Evolutionary conservation across 495 filamentous ascomycete genomes (phyloP), one percentile per base, ranked within the genome.

Genomic region (Rhypophila decipiens): DNA sequence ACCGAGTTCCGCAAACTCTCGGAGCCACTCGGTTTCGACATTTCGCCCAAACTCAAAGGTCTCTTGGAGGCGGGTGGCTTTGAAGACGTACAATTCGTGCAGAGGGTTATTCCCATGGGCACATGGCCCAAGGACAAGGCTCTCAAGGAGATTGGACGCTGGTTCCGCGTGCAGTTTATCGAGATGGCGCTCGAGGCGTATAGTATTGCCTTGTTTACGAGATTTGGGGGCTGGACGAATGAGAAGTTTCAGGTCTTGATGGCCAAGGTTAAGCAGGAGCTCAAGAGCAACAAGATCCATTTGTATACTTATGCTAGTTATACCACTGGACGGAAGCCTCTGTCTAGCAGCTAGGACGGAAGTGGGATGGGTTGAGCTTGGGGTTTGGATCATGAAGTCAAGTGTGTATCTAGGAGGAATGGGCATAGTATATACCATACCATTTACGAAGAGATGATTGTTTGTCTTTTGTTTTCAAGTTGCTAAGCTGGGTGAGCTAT

Each of bases 121-220:
- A 60, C 69, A 1, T 82, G 79, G 77, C 60, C 75, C 5, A 64
- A 59, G 15, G 74, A 83, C 33, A 58, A 59, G 12, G 65, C 67
- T 22, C 47, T 75, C 36, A 78, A 72, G 52, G 69, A 77, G 55
- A 61, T 82, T 22, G 78, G 78, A 3, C 51, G 55, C 8, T 64
- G 41, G 23, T 44, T 44, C 41, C 4, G 41, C 2, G 29, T 31
- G 13, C 39, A 49, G 46, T 24, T 49, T 4, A 18, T 36, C 2
- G 46, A 49, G 13, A 35, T 42, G 39, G 46, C 39, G 13, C 21
- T 49, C 37, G 39, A 49, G 33, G 46, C 38, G 29, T 49, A 49
- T 15, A 21, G 29, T 18, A 24, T 42, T n/a, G 39, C 39, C 4
- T 21, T 49, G 13, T 49, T 40, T 18, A 42, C 38, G 2, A 1